Conservation (phyloP, 805 yeast species). For the Hanseniaspora thailandica region DNA sequence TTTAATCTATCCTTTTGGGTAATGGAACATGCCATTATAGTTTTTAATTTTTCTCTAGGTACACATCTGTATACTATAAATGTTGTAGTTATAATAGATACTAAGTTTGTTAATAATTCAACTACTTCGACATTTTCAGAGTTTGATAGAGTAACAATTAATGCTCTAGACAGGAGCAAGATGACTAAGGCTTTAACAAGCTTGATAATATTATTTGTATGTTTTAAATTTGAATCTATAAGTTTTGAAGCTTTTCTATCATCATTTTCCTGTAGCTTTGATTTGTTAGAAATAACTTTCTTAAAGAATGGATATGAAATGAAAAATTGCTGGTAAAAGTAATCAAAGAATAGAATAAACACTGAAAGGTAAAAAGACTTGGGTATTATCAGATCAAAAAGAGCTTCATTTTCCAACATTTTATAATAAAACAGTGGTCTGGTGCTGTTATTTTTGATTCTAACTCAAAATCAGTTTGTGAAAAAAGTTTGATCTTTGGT, state of each 20-base stretch:
- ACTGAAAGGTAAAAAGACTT: slow-evolving; percentile 30
- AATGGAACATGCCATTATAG: slow-evolving; percentile 5
- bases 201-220: not conserved
- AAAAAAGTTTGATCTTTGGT: too few species aligned
- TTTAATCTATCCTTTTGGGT: slow-evolving; percentile 7
- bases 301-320: slow-evolving; percentile 1
- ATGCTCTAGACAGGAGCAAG: slow-evolving; percentile 7
- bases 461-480: too few species aligned
- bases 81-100: not conserved
- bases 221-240: not conserved
- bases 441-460: too few species aligned
- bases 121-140: not conserved
- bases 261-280: slow-evolving; percentile 2
- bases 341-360: slow-evolving; percentile 29
- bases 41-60: not conserved
- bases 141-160: slow-evolving; percentile 3
- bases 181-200: slow-evolving; percentile 1
- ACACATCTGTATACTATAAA: not conserved
- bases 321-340: slow-evolving; percentile 21
- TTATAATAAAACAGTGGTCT: too few species aligned
- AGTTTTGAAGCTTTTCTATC: not conserved
- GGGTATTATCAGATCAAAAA: slow-evolving; percentile 22
- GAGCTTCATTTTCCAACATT: slow-evolving; percentile 25
- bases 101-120: not conserved
- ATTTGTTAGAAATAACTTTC: slow-evolving; percentile 9